These are phyloP conservation scores for Trichoderma pleuroti DNA, from an alignment of 2,329 filamentous ascomycete genomes.

Conservation along the genomic window DNA sequence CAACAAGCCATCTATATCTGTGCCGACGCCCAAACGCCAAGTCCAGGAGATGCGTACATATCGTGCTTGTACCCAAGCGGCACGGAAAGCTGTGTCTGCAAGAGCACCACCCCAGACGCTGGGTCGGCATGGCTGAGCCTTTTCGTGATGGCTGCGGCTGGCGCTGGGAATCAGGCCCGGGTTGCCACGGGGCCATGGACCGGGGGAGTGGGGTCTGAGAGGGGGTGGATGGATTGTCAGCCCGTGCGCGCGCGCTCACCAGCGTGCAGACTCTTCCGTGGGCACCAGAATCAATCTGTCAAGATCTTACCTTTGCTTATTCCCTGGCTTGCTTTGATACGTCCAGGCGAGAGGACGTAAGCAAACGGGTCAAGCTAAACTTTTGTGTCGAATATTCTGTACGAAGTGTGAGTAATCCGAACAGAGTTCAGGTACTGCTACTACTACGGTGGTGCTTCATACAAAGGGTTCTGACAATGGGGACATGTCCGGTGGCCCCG, in stretches of 20 bases:
- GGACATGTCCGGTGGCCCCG: background rate
- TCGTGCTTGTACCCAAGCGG: background rate
- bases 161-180: slow-evolving; percentile 20
- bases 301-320: slow-evolving; percentile 18
- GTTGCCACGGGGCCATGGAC: slow-evolving; percentile 18
- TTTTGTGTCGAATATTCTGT: background rate
- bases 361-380: background rate
- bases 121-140: slow-evolving; percentile 35
- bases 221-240: slow-evolving; percentile 10
- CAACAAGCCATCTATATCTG: slow-evolving; percentile 19
- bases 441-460: background rate
- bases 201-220: slow-evolving; percentile 14
- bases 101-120: slow-evolving; percentile 31
- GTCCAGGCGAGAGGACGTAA: slow-evolving; percentile 6
- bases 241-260: slow-evolving; percentile 16
- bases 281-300: slow-evolving; percentile 9
- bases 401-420: background rate
- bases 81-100: slow-evolving; percentile 15
- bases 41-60: background rate
- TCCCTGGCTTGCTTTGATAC: background rate
- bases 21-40: slow-evolving; percentile 18
- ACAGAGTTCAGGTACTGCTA: background rate
- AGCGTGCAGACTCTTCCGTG: slow-evolving; percentile 3
- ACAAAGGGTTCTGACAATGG: background rate
- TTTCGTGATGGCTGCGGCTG: slow-evolving; percentile 33